These are phyloP conservation scores for Candida tropicalis DNA, from an alignment of 1,139 yeast genomes.

Conservation along the genomic window DNA sequence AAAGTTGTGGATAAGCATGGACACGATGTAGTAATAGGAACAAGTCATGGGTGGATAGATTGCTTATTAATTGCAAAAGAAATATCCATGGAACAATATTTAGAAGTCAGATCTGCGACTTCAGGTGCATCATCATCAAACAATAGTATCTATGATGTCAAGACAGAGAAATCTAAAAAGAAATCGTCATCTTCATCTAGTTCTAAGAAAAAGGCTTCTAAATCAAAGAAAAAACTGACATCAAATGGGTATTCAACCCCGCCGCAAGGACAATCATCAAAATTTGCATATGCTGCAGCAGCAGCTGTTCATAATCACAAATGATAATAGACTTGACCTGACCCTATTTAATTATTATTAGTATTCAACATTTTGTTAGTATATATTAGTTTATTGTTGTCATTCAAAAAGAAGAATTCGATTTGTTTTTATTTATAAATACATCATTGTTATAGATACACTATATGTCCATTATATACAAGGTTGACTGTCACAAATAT, in stretches of 20 bases:
- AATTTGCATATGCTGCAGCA: conserved; percentile 52
- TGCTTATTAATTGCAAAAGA: conserved; percentile 48
- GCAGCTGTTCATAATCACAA: conserved; percentile 38
- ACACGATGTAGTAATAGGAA: conserved; percentile 37
- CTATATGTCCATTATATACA: conserved; percentile 4
- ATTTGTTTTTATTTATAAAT: neutral
- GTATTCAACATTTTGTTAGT: too few relatives aligned
- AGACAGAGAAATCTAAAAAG: conserved; percentile 7
- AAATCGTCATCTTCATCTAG: conserved; percentile 14
- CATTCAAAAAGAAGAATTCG: neutral
- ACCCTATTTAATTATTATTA: too few relatives aligned
- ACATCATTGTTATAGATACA: neutral
- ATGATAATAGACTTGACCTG: neutral
- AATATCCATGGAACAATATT: conserved; percentile 16
- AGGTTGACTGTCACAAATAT: neutral
- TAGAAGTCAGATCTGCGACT: neutral
- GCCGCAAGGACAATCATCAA: conserved; percentile 22
- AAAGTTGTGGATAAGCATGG: conserved; percentile 41
- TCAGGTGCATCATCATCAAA: conserved; percentile 12
- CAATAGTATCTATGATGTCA: conserved; percentile 4
- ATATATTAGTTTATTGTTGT: neutral
- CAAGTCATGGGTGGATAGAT: conserved; percentile 49
- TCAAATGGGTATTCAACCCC: conserved; percentile 7
- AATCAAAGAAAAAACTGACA: conserved; percentile 1
- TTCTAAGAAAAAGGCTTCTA: conserved; percentile 4